Evolutionary conservation across 176 grass and related monocot species (phyloP).

Genomic region (Aegilops umbellulata): DNA sequence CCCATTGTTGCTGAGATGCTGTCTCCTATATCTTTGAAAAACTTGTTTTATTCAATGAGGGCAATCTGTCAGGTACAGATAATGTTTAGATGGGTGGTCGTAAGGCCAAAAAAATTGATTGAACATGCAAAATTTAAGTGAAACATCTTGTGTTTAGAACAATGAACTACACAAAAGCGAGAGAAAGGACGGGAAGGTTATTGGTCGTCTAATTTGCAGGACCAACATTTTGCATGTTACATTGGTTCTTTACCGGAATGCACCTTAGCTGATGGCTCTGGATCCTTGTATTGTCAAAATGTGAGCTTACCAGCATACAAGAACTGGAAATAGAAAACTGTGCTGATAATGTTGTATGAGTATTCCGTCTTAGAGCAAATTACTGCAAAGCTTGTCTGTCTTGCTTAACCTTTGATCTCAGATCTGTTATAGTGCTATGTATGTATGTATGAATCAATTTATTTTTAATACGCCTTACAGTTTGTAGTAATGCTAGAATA

Average conservation of each 20-base stretch:
- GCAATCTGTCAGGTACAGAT: background rate
- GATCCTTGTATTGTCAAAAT: background rate
- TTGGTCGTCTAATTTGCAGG: background rate
- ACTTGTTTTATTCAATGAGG: background rate
- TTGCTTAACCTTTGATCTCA: background rate
- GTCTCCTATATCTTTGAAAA: background rate
- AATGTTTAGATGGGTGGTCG: background rate
- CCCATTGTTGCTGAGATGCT: background rate
- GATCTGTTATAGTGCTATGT: background rate
- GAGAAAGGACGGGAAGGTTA: background rate
- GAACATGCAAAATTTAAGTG: background rate
- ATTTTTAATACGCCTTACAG: background rate
- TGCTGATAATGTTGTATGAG: background rate
- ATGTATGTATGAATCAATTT: background rate
- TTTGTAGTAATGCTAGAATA: background rate
- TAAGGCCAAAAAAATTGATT: background rate
- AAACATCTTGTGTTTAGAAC: background rate
- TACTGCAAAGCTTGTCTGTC: too few relatives aligned
- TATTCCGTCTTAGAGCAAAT: background rate
- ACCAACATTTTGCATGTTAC: background rate
- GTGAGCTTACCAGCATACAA: background rate
- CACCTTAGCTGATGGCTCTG: background rate
- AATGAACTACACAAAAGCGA: background rate
- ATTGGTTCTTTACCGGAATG: background rate
- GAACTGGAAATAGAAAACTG: background rate